A percentile compares a stretch with the other conserved stretches of the same genome.
Conservation (phyloP, 2,329 filamentous ascomycete genomes). For the Curvularia hawaiiensis region DNA sequence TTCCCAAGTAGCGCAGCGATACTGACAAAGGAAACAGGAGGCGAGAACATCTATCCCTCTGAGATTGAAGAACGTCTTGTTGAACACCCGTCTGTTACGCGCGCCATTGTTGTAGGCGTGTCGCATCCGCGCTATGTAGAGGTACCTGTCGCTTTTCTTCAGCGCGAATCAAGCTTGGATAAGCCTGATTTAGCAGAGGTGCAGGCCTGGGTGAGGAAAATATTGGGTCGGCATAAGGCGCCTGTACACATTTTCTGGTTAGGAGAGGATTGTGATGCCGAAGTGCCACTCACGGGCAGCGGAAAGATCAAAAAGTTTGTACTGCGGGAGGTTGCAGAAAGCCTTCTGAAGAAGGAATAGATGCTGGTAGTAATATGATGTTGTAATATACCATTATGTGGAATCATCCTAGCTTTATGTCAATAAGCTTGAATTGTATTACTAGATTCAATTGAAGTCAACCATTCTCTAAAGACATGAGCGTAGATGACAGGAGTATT, state of each 20-base stretch:
- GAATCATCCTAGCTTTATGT: background rate
- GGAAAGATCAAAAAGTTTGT: constrained; percentile 54
- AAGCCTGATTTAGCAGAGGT: constrained; percentile 43
- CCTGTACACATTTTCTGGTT: constrained; percentile 79
- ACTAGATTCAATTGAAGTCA: background rate
- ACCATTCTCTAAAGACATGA: background rate
- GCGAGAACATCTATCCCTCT: constrained; percentile 62
- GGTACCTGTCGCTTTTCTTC: constrained; percentile 70
- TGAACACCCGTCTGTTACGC: constrained; percentile 64
- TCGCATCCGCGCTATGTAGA: constrained; percentile 75
- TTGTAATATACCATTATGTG: no score
- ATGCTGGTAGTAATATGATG: background rate
- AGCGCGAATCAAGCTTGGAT: constrained; percentile 26
- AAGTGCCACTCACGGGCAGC: constrained; percentile 51
- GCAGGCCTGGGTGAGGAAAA: constrained; percentile 46
- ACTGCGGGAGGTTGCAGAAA: constrained; percentile 37
- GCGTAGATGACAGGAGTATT: no score
- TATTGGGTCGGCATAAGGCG: constrained; percentile 54
- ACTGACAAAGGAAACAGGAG: constrained; percentile 28
- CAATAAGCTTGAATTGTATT: background rate
- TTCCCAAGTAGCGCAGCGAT: background rate
- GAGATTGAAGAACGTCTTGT: constrained; percentile 77
- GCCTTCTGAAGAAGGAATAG: constrained; percentile 21
- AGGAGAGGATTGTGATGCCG: constrained; percentile 54
- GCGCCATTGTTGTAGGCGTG: constrained; percentile 73